Evolutionary conservation across 208 protist genomes (phyloP).

Genomic region (Porcisia deanei): DNA sequence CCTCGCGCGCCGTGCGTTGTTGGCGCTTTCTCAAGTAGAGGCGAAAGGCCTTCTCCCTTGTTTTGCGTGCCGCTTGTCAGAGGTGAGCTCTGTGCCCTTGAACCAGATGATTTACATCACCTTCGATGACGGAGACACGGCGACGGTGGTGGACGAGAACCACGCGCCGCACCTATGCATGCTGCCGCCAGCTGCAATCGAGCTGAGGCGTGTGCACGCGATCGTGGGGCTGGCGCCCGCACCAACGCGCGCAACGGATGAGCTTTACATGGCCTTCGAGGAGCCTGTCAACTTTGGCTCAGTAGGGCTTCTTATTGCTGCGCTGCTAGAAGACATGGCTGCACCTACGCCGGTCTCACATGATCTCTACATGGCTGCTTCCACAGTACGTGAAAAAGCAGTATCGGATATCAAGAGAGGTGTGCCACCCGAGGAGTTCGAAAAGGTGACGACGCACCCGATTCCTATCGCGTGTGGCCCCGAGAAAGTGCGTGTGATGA

Average conservation of each 20-base stretch:
- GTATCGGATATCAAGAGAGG: constrained; percentile 35
- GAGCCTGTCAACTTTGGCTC: constrained; percentile 39
- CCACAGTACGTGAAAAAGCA: constrained; percentile 47
- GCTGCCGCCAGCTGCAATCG: constrained; percentile 57
- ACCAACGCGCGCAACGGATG: not conserved
- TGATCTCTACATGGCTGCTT: constrained; percentile 59
- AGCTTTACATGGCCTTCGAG: constrained; percentile 17
- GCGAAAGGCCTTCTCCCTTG: constrained; percentile 46
- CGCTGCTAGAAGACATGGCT: constrained; percentile 44
- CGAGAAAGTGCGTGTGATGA: constrained; percentile 38
- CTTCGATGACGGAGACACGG: constrained; percentile 22
- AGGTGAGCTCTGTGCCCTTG: constrained; percentile 51
- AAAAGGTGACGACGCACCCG: constrained; percentile 32
- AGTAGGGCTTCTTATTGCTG: constrained; percentile 46
- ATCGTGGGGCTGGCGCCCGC: constrained; percentile 14
- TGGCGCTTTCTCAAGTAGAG: constrained; percentile 58
- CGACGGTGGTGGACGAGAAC: constrained; percentile 33
- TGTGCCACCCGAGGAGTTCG: constrained; percentile 29
- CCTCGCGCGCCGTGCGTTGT: constrained; percentile 42
- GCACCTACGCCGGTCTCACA: constrained; percentile 32
- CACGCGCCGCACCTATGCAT: constrained; percentile 32
- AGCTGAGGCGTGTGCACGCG: constrained; percentile 48
- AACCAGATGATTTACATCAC: constrained; percentile 41
- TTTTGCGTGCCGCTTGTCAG: constrained; percentile 56
- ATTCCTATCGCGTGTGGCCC: constrained; percentile 28